A percentile compares a stretch with the other conserved stretches of the same genome.
Conservation (phyloP, 495 filamentous ascomycete species). For the Saxophila tyrrhenica region DNA sequence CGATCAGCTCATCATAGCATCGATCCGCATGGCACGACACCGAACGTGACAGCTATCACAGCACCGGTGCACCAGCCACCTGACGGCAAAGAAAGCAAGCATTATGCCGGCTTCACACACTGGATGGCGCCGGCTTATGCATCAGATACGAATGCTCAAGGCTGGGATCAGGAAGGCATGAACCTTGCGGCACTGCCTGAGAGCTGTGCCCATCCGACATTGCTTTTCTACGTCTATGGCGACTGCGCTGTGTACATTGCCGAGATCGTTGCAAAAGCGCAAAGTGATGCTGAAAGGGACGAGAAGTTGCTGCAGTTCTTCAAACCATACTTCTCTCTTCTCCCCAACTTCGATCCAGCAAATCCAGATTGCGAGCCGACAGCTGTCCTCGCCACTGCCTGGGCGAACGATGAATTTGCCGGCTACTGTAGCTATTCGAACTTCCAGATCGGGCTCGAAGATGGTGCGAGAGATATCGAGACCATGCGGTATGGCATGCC, state of each 20-base stretch:
- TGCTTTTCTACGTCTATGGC: conserved; percentile 88
- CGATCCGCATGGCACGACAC: conserved; percentile 7
- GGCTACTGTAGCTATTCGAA: conserved; percentile 87
- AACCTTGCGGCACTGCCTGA: conserved; percentile 59
- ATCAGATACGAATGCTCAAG: conserved; percentile 44
- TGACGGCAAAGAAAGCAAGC: conserved; percentile 5
- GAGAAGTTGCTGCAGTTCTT: conserved; percentile 50
- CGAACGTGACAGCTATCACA: conserved; percentile 27
- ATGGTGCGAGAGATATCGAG: conserved; percentile 64
- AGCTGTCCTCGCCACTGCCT: conserved; percentile 58
- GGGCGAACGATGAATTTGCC: conserved; percentile 71
- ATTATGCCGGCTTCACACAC: conserved; percentile 49
- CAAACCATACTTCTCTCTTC: conserved; percentile 61
- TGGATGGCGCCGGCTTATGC: conserved; percentile 59
- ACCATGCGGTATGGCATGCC: conserved; percentile 58
- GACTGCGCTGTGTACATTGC: conserved; percentile 43
- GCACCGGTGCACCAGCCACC: conserved; percentile 24
- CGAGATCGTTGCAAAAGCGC: conserved; percentile 31
- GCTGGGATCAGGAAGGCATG: conserved; percentile 70
- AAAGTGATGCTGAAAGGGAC: conserved; percentile 32
- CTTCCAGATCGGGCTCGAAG: conserved; percentile 65
- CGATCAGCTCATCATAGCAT: background rate
- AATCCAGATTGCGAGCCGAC: conserved; percentile 50
- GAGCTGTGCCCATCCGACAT: conserved; percentile 60
- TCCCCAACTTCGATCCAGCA: conserved; percentile 49